Base-by-base conservation (phyloP, 805 yeast genomes). In the Yarrowia yakushimensis region DNA sequence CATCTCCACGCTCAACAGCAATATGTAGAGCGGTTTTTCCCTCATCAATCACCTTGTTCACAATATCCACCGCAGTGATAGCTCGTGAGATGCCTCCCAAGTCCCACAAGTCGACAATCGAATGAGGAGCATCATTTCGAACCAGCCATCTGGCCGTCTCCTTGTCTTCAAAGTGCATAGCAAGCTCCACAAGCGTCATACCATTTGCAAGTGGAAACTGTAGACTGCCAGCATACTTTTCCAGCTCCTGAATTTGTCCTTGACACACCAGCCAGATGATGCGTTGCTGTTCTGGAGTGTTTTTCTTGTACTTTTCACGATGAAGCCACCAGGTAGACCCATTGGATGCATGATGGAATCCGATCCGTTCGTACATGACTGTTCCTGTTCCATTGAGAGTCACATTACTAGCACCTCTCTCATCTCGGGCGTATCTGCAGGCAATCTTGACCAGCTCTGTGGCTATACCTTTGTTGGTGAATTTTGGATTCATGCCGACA, bases 1-100 rank as follows among this genome's bases (percentile, higher is more conserved):
- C 59, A 17, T 52, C 59, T 25, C 59, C 59, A 6, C 59, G n/a
- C 13, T 52, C 59, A 3, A 52, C 59, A 36, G 59, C 59, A 25
- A 34, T 15, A 36, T 52, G 59, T 3, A 52, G 22, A 11, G 43
- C 43, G 8, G 59, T 52, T 8, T 52, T 52, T 2, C 43, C 59
- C 6, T 52, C 59, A 8, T 48, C 57, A 15, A 50, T 11, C 15
- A 33, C 28, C 6, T 52, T 33, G 34, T 52, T 52, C 9, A 52
- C 43, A 0, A 36, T 17, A 36, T 41, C 45, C 30, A 23, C 30
- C 10, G 8, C 45, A 1, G 30, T 41, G 27, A 41, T 41, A 6
- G 45, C 45, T n/a, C 30, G 27, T 15, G 28, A 23, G 10, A 41
- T 22, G 5, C 59, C 50, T 27, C 50, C 37, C 13, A 52, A 10